These are phyloP conservation scores for Truncatella angustata DNA, from an alignment of 2,329 filamentous ascomycete species.

Conservation along the genomic window DNA sequence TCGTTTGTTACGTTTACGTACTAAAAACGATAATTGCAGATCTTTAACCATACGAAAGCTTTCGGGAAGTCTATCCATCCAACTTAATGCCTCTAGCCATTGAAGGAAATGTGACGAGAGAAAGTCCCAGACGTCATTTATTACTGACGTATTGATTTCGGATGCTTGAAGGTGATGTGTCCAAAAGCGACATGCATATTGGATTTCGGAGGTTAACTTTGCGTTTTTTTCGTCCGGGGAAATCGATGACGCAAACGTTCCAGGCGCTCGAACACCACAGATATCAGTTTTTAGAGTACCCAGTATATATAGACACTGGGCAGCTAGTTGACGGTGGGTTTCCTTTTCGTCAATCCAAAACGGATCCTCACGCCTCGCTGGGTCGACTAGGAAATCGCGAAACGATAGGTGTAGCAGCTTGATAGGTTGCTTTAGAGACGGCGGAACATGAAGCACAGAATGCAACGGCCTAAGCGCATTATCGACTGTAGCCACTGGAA, in stretches of 20 bases:
- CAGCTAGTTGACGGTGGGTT: not conserved
- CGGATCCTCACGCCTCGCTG: not conserved
- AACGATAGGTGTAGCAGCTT: slow-evolving; percentile 3
- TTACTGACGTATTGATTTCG: slow-evolving; percentile 23
- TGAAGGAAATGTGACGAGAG: slow-evolving; percentile 37
- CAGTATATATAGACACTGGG: not conserved
- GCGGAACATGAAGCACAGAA: not conserved
- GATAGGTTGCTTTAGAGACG: not conserved
- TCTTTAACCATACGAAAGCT: slow-evolving; percentile 10
- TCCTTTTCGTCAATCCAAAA: slow-evolving; percentile 5
- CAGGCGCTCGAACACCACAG: slow-evolving; percentile 20
- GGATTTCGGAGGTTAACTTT: slow-evolving; percentile 25
- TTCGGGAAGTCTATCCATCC: slow-evolving; percentile 25
- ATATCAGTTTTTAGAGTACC: slow-evolving; percentile 27
- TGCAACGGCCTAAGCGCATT: not conserved
- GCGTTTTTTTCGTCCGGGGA: slow-evolving; percentile 18
- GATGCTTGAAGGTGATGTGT: slow-evolving; percentile 29
- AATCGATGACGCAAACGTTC: slow-evolving; percentile 21
- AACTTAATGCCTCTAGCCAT: slow-evolving; percentile 38
- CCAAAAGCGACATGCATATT: slow-evolving; percentile 42
- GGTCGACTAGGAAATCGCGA: slow-evolving; percentile 8
- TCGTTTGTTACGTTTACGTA: slow-evolving; percentile 14
- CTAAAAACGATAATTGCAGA: slow-evolving; percentile 11
- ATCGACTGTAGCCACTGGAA: not conserved
- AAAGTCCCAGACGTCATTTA: slow-evolving; percentile 30